Conservation (phyloP, 257 asterid species). For the Solanum lycopersicoides region DNA sequence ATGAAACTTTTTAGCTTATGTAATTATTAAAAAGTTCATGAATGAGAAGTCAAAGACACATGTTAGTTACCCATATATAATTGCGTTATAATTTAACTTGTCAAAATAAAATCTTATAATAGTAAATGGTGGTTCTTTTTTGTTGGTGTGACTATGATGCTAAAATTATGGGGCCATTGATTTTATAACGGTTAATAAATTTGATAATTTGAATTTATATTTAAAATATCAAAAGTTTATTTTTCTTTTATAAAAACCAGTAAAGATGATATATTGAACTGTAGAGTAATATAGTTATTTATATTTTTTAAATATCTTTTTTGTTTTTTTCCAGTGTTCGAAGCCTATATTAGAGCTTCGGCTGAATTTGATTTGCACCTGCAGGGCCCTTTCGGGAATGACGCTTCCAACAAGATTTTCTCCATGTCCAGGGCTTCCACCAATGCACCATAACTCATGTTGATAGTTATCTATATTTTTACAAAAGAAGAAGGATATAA, state of each 20-base stretch:
- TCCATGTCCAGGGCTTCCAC: no score
- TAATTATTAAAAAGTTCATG: neutral
- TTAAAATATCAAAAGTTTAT: neutral
- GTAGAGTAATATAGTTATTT: neutral
- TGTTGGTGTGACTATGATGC: neutral
- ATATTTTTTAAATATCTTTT: neutral
- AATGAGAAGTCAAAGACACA: neutral
- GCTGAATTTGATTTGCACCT: no score
- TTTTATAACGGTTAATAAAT: neutral
- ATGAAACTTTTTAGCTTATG: neutral
- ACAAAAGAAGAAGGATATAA: neutral
- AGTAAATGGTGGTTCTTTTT: neutral
- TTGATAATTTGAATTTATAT: neutral
- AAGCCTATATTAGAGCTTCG: no score
- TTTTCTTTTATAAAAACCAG: neutral
- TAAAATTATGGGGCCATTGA: neutral
- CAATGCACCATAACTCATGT: no score
- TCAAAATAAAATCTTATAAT: neutral
- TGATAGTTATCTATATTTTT: neutral
- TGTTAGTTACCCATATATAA: neutral
- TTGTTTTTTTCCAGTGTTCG: accelerated
- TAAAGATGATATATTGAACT: neutral
- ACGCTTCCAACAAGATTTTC: no score
- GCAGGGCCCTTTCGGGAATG: no score
- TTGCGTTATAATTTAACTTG: neutral